A percentile compares a stretch with the other conserved stretches of the same genome.
Conservation (phyloP, 2,329 filamentous ascomycete species). For the Pseudogymnoascus verrucosus region DNA sequence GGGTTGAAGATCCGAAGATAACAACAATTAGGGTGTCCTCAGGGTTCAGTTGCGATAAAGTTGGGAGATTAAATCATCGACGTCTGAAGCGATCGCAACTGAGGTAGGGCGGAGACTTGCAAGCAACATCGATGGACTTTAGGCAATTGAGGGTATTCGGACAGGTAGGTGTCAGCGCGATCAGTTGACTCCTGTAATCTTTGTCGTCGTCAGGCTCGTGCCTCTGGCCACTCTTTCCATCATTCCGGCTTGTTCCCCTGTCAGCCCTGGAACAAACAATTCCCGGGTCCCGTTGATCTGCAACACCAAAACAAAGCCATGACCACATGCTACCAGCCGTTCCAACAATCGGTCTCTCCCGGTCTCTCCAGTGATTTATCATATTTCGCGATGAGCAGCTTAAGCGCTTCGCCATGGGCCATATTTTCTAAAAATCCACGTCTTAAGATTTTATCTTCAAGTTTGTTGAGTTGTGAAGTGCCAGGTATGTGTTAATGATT, state of each 20-base stretch:
- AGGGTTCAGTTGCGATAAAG: slow-evolving; percentile 4
- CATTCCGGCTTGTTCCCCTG: slow-evolving; percentile 7
- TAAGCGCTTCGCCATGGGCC: not conserved
- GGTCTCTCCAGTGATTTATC: not conserved
- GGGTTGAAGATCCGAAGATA: not conserved
- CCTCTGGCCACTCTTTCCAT: slow-evolving; percentile 5
- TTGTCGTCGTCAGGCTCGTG: slow-evolving; percentile 1
- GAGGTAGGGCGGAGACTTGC: not conserved
- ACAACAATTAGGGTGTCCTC: not conserved
- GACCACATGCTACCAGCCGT: not conserved
- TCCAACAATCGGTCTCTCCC: not conserved
- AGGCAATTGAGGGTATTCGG: slow-evolving; percentile 1
- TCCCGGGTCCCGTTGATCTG: not conserved
- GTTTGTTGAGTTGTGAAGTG: not conserved
- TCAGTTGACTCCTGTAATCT: slow-evolving; percentile 5
- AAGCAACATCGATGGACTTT: slow-evolving; percentile 1
- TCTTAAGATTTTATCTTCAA: not conserved
- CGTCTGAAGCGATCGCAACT: not conserved
- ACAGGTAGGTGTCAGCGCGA: not conserved
- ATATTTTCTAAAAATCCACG: not conserved
- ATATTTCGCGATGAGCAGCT: not conserved
- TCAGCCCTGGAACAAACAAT: slow-evolving; percentile 5
- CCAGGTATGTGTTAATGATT: not conserved
- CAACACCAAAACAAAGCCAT: slow-evolving; percentile 4
- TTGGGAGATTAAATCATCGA: slow-evolving; percentile 1